These are phyloP conservation scores for Podospora conica DNA, from an alignment of 495 filamentous ascomycete genomes.

Conservation along the genomic window DNA sequence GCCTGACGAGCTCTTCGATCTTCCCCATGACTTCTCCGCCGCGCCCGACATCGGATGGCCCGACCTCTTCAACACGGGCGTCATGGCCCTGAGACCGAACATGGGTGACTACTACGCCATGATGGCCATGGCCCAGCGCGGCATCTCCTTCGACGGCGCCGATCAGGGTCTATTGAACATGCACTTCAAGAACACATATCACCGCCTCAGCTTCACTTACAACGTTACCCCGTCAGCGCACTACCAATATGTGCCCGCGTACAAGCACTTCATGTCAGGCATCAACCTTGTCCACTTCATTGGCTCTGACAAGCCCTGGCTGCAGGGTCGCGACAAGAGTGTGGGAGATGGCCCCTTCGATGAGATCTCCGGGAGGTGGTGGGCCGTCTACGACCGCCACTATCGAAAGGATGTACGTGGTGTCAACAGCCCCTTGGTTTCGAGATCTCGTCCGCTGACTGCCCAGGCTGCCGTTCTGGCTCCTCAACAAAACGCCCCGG, in stretches of 20 bases:
- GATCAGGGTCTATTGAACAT: constrained; percentile 96
- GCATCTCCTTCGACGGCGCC: constrained; percentile 93
- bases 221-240: constrained; percentile 92
- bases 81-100: constrained; percentile 87
- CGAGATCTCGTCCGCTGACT: constrained; percentile 5
- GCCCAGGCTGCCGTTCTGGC: neutral
- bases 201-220: constrained; percentile 89
- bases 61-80: constrained; percentile 93
- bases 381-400: constrained; percentile 85
- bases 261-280: constrained; percentile 80
- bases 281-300: constrained; percentile 93
- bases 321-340: constrained; percentile 53
- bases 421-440: neutral
- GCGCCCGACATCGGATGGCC: constrained; percentile 97
- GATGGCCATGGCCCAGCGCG: constrained; percentile 70
- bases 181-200: constrained; percentile 75
- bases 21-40: constrained; percentile 74
- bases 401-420: constrained; percentile 51
- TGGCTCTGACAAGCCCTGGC: constrained; percentile 86
- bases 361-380: constrained; percentile 79
- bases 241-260: constrained; percentile 94
- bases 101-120: constrained; percentile 82
- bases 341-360: constrained; percentile 61
- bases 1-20: constrained; percentile 84
- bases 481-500: neutral